These are phyloP conservation scores for Boletus eberwhitei DNA, from an alignment of 768 basidiomycete genomes.

Conservation along the genomic window DNA sequence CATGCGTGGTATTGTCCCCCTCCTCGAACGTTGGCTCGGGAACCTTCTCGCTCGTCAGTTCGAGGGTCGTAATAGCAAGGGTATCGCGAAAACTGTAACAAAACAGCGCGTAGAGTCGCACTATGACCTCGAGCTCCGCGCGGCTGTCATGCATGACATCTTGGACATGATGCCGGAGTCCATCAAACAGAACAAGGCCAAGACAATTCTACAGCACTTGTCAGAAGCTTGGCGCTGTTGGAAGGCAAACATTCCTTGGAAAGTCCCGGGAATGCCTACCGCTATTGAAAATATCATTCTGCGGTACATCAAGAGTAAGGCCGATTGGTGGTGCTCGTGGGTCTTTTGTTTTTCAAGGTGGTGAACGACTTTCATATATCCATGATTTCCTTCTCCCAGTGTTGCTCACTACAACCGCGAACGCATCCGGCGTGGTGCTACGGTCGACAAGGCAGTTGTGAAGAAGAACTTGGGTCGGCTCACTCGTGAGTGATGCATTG, in stretches of 20 bases:
- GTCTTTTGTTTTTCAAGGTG: slow-evolving; percentile 24
- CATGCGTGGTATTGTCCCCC: slow-evolving; percentile 97
- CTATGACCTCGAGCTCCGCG: slow-evolving; percentile 94
- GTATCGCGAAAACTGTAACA: slow-evolving; percentile 96
- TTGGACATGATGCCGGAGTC: slow-evolving; percentile 99
- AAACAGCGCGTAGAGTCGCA: slow-evolving; percentile 99
- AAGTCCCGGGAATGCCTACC: slow-evolving; percentile 99
- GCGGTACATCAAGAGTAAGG: slow-evolving; percentile 98
- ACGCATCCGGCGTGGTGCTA: slow-evolving; percentile 94
- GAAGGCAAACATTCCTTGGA: slow-evolving; percentile 99
- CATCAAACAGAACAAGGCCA: slow-evolving; percentile 99
- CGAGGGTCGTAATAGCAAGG: slow-evolving; percentile 95
- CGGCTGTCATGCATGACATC: slow-evolving; percentile 99
- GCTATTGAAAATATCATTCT: slow-evolving; percentile 99
- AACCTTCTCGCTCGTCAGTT: slow-evolving; percentile 98
- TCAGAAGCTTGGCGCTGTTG: slow-evolving; percentile 99
- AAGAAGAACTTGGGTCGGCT: slow-evolving; percentile 99
- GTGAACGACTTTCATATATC: background rate
- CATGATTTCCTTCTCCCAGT: slow-evolving; percentile 31
- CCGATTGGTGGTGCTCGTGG: slow-evolving; percentile 97
- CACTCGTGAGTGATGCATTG: slow-evolving; percentile 60
- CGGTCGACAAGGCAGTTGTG: slow-evolving; percentile 97
- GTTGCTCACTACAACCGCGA: slow-evolving; percentile 98
- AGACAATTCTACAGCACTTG: slow-evolving; percentile 96
- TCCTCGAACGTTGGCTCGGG: slow-evolving; percentile 96